A percentile compares a stretch with the other conserved stretches of the same genome.
Conservation (phyloP, 495 filamentous ascomycete species). For the Penicillium diatomitis region DNA sequence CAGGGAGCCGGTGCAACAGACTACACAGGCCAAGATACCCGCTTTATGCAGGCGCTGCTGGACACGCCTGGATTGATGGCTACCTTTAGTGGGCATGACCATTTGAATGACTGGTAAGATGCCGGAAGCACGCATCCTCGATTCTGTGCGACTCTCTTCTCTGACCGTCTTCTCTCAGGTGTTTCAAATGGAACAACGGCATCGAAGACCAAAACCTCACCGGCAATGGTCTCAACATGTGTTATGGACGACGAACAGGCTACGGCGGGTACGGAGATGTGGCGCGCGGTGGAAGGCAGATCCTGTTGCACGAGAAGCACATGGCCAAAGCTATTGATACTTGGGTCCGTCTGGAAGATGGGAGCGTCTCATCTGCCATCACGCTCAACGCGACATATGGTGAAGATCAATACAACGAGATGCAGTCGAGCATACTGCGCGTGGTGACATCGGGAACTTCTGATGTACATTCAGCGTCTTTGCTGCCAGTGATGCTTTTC, state of each 20-base stretch:
- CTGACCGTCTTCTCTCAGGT: conserved; percentile 9
- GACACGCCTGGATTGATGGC: conserved; percentile 49
- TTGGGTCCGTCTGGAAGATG: conserved; percentile 58
- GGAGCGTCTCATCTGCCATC: conserved; percentile 45
- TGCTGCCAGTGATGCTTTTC: conserved; percentile 1
- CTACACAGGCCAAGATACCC: conserved; percentile 45
- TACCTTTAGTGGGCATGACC: conserved; percentile 62
- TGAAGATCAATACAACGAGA: conserved; percentile 27
- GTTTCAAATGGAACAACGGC: conserved; percentile 29
- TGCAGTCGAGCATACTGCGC: neutral
- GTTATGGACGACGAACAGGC: conserved; percentile 62
- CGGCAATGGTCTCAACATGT: conserved; percentile 42
- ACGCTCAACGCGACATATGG: conserved; percentile 63
- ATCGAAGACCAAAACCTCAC: conserved; percentile 21
- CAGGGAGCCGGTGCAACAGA: conserved; percentile 16
- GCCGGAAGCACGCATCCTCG: too few relatives aligned
- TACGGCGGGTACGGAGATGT: conserved; percentile 65
- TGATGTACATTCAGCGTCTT: neutral
- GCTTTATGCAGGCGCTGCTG: conserved; percentile 57
- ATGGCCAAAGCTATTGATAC: conserved; percentile 40
- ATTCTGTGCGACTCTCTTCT: too few relatives aligned
- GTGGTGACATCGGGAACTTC: neutral
- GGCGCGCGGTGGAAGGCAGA: conserved; percentile 51
- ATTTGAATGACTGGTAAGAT: conserved; percentile 56
- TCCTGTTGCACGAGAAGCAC: conserved; percentile 37